Base-by-base conservation (phyloP, 1,284 basidiomycete species). In the Apiotrichum montevideense region DNA sequence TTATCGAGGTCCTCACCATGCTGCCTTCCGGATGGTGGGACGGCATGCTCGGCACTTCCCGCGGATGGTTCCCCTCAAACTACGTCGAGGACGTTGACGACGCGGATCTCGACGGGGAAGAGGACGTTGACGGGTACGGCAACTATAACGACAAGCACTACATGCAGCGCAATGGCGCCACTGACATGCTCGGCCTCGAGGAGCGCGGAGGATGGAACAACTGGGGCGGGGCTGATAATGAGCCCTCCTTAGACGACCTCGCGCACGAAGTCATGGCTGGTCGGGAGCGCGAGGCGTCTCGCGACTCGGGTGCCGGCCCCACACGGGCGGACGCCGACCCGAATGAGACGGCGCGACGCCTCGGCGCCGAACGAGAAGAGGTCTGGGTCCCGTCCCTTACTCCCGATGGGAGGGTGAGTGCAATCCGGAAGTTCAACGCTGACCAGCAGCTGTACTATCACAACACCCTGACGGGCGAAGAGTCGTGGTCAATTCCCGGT, bases 1-100 rank as follows among this genome's bases (percentile, higher is more conserved):
- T 98, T 63, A 96, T 98, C 67, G 92, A 98, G 75, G 91, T 98
- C 54, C 81, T 96, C 52, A 91, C 88, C 6, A 86, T 87, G 71
- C 84, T 97, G 54, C 88, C 90, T 49, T 90, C 87, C 4, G 95
- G 95, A 14, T 99, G 95, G 95, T 99, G 95, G 95, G 96, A 98
- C 76, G 95, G 96, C 7, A 80, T 98, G 59, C 80, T 97, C 37
- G 86, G 87, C 54, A 86, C 87, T 55, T 85, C 88, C 72, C 84
- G 95, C 52, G 95, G 95, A 46, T 98, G 95, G 95, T 97, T 98
- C 76, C 95, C 95, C 11, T 92, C 88, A 63, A 98, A 98, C 79
- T 97, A 95, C 78, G 92, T 97, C 46, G 79, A 82, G 48, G 75
- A 85, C 59, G 85, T 96, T 59, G 81, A 86, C 34, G 87, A 90